phyloP scores from a whole-genome alignment of 2,329 filamentous ascomycete species.

The Hyphodiscus sp. region DNA sequence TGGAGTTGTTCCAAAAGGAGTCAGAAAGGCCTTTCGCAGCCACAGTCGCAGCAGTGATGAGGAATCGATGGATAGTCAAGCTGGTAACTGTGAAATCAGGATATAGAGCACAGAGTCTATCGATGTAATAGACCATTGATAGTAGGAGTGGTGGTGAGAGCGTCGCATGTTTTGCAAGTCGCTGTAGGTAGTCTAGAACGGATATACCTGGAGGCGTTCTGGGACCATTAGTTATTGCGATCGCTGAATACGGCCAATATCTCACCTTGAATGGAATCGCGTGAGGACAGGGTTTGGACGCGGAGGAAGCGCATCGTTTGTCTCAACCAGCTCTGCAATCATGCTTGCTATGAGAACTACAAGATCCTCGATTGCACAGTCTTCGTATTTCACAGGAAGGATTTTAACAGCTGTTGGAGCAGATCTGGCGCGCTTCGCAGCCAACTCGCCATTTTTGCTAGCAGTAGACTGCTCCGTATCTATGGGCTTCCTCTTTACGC shows the following conservation, averaged over 20 bases:
- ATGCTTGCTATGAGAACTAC: constrained; percentile 90
- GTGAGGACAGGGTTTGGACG: constrained; percentile 74
- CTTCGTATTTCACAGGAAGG: constrained; percentile 71
- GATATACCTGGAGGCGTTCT: constrained; percentile 77
- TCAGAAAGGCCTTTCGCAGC: constrained; percentile 94
- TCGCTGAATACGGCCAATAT: background rate
- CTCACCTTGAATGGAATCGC: constrained; percentile 87
- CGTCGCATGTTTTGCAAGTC: constrained; percentile 88
- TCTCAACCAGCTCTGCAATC: constrained; percentile 88
- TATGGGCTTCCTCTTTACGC: constrained; percentile 30
- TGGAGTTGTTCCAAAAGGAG: constrained; percentile 97
- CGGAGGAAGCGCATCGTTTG: constrained; percentile 83
- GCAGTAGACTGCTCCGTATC: constrained; percentile 7
- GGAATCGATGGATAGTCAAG: constrained; percentile 91
- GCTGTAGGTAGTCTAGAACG: constrained; percentile 86
- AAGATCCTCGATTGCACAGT: constrained; percentile 76
- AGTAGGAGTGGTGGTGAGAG: constrained; percentile 89
- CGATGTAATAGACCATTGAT: constrained; percentile 98
- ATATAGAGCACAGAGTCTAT: constrained; percentile 86
- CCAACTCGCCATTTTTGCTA: constrained; percentile 3
- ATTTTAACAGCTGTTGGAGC: constrained; percentile 47
- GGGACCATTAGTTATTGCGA: background rate
- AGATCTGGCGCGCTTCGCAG: constrained; percentile 47
- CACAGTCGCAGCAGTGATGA: constrained; percentile 93
- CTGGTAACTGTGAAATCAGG: constrained; percentile 95